phyloP scores from a whole-genome alignment of 768 basidiomycete genomes.

The Tricholoma flavovirens region DNA sequence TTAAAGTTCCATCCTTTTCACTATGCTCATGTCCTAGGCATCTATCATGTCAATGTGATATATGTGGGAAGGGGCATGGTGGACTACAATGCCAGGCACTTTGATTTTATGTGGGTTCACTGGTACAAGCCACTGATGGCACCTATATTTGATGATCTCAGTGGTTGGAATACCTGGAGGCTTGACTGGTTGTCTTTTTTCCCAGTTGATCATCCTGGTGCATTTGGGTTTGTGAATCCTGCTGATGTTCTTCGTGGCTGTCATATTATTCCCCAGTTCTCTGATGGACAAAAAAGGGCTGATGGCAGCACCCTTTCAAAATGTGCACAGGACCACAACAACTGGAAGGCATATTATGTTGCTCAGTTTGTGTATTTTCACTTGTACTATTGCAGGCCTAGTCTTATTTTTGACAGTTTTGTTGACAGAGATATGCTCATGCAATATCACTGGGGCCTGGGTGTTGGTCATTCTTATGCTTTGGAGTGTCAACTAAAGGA shows the following conservation, averaged over 20 bases:
- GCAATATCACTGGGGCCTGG: too few species aligned
- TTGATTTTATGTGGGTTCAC: neutral
- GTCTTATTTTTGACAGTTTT: too few species aligned
- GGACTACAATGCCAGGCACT: neutral
- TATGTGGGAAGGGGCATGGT: neutral
- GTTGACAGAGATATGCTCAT: too few species aligned
- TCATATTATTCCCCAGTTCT: slow-evolving; percentile 20
- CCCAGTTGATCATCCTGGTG: neutral
- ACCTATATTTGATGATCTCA: too few species aligned
- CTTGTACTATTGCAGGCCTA: too few species aligned
- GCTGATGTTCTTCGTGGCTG: slow-evolving; percentile 9
- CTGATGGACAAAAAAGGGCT: neutral
- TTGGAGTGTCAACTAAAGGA: too few species aligned
- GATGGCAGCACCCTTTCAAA: neutral
- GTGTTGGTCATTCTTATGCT: too few species aligned
- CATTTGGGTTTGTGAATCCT: slow-evolving; percentile 17
- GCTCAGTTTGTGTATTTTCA: neutral
- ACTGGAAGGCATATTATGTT: neutral
- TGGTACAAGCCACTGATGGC: neutral
- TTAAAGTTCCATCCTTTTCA: too few species aligned
- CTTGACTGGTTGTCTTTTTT: neutral
- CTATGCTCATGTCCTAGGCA: too few species aligned
- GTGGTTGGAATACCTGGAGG: neutral
- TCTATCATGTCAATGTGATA: too few species aligned
- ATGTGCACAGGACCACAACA: too few species aligned